Evolutionary conservation across 371 early-diverging fungal genomes (phyloP), one percentile per base, ranked within the genome.

Genomic region (Mortierella sp.): DNA sequence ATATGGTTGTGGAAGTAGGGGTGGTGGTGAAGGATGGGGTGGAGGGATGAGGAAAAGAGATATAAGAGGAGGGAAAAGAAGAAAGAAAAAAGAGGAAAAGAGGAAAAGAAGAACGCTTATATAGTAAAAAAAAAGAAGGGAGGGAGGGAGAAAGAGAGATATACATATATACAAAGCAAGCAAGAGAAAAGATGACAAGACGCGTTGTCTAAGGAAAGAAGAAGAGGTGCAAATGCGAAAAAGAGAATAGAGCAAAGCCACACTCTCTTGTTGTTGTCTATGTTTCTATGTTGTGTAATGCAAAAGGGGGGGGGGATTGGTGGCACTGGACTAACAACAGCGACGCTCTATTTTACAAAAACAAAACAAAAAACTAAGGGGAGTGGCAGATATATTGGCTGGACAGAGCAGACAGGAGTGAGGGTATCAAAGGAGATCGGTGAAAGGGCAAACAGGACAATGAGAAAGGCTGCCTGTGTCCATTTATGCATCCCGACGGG

Each of bases 151-250:
- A n/a, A 57, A 26, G 26, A 57, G 57, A 26, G 2, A 26, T n/a
- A 57, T 10, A 11, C 26, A 26, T 57, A 2, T 26, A 57, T n/a
- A n/a, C n/a, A n/a, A n/a, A n/a, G n/a, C n/a, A n/a, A n/a, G n/a
- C n/a, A n/a, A n/a, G n/a, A n/a, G n/a, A n/a, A n/a, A n/a, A n/a
- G n/a, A n/a, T n/a, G n/a, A 38, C 42, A 19, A 65, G 68, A 38
- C 68, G 68, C 68, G 68, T 65, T 38, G 34, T 4, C 38, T 31
- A 34, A 65, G 65, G 34, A 65, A 34, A 65, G 65, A 65, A 38
- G 31, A 38, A 19, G 21, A 2, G 21, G 34, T 24, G 21, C 21
- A 3, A 9, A 10, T 21, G 9, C 13, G 31, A 48, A 2, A 48
- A 8, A 31, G 9, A 9, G 21, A 16, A 6, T 4, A 16, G 19